A percentile compares a stretch with the other conserved stretches of the same genome.
Evolutionary conservation across 164 flowering plant genomes (phyloP).

Genomic region (Umbellularia californica): DNA sequence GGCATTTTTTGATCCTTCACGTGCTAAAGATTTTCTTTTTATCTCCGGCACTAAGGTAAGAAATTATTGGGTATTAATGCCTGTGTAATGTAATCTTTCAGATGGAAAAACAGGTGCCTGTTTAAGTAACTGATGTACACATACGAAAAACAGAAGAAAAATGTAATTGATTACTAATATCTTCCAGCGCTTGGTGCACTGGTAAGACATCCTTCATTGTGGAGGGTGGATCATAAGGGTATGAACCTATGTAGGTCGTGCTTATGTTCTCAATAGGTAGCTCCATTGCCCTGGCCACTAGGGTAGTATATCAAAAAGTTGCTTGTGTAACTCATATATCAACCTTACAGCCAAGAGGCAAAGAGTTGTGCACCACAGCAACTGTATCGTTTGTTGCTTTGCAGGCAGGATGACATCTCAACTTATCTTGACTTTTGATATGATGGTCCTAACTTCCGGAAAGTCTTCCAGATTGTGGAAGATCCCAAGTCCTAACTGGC

Average conservation of each 20-base stretch:
- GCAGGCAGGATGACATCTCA: too few species aligned
- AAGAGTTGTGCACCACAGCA: too few species aligned
- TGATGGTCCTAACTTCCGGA: neutral
- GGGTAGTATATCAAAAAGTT: neutral
- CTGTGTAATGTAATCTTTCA: neutral
- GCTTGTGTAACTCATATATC: neutral
- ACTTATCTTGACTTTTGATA: too few species aligned
- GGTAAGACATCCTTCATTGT: neutral
- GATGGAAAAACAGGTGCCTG: neutral
- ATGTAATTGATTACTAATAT: neutral
- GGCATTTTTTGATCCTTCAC: conserved; percentile 94
- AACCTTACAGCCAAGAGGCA: too few species aligned
- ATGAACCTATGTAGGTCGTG: neutral
- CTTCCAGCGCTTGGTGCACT: neutral
- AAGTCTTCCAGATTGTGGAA: neutral
- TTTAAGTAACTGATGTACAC: neutral
- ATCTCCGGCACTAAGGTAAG: conserved; percentile 95
- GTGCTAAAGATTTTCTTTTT: conserved; percentile 82
- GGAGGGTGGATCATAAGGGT: neutral
- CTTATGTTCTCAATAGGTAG: too few species aligned
- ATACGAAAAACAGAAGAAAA: neutral
- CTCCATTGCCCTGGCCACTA: too few species aligned
- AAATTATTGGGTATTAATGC: neutral
- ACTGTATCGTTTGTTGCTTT: too few species aligned
- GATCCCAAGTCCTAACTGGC: neutral